phyloP scores from a whole-genome alignment of 1,284 basidiomycete species.

The Amylostereum areolatum region DNA sequence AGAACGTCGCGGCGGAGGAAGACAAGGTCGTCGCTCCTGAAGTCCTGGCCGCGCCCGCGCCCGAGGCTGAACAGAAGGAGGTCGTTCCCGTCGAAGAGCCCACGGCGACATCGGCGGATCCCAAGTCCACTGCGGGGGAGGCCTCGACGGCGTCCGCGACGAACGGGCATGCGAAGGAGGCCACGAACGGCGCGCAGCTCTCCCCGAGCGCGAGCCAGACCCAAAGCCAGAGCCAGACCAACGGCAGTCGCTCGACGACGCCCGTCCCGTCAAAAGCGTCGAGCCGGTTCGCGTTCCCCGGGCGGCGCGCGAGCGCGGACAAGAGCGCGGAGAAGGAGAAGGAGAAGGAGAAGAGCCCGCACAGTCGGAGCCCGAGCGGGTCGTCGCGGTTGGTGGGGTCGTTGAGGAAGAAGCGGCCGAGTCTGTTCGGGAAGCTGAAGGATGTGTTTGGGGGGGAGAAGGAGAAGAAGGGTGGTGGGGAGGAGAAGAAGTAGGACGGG shows the following conservation, averaged over 20 bases:
- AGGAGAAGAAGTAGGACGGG: conserved; percentile 26
- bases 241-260: background rate
- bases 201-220: background rate
- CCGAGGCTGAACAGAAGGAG: background rate
- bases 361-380: conserved; percentile 18
- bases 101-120: background rate
- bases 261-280: background rate
- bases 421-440: conserved; percentile 35
- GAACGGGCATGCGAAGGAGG: background rate
- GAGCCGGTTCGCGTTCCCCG: background rate
- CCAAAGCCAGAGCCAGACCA: too few species aligned
- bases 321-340: conserved; percentile 67
- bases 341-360: conserved; percentile 69
- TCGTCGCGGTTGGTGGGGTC: background rate
- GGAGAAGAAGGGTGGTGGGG: conserved; percentile 31
- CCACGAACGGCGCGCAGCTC: background rate
- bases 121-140: background rate
- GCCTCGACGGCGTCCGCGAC: background rate
- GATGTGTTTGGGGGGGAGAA: conserved; percentile 45
- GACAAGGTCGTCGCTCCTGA: background rate
- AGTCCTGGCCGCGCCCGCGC: background rate
- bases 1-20: conserved; percentile 9
- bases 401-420: conserved; percentile 18
- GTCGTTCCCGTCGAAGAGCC: background rate
- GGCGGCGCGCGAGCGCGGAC: conserved; percentile 34